Conservation (phyloP, 1,284 basidiomycete species). For the Volvariella volvacea region DNA sequence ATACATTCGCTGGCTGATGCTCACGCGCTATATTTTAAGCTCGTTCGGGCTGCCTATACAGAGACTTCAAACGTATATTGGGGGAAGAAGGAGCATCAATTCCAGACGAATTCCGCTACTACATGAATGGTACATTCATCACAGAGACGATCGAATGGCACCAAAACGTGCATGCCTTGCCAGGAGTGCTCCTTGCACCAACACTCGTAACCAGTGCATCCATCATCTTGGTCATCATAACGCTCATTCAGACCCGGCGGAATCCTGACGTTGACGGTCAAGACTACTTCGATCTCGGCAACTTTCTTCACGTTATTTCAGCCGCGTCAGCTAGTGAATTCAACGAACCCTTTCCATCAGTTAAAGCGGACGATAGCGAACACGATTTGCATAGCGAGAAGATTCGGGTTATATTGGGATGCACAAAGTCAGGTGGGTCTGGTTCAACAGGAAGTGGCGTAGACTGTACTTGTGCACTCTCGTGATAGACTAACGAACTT, state of each 20-base stretch:
- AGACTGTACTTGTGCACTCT: no score
- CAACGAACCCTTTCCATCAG: not conserved
- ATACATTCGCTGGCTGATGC: not conserved
- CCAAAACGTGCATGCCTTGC: not conserved
- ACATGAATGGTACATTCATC: not conserved
- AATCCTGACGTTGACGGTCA: not conserved
- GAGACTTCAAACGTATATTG: not conserved
- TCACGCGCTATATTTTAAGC: not conserved
- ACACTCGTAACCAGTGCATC: not conserved
- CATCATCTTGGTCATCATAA: not conserved
- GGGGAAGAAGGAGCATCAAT: not conserved
- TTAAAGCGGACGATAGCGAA: not conserved
- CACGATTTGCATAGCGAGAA: not conserved
- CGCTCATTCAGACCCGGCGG: not conserved
- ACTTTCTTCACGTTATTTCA: not conserved
- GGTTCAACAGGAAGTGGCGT: no score
- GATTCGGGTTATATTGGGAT: not conserved
- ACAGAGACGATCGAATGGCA: not conserved
- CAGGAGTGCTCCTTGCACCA: not conserved
- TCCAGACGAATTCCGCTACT: not conserved
- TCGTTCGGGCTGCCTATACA: not conserved
- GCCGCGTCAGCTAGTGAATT: not conserved
- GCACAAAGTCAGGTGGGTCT: not conserved
- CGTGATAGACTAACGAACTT: no score
- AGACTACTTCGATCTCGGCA: constrained; percentile 1